Evolutionary conservation across 75 land plant genomes (phyloP).

Genomic region (Selaginella tamariscina): DNA sequence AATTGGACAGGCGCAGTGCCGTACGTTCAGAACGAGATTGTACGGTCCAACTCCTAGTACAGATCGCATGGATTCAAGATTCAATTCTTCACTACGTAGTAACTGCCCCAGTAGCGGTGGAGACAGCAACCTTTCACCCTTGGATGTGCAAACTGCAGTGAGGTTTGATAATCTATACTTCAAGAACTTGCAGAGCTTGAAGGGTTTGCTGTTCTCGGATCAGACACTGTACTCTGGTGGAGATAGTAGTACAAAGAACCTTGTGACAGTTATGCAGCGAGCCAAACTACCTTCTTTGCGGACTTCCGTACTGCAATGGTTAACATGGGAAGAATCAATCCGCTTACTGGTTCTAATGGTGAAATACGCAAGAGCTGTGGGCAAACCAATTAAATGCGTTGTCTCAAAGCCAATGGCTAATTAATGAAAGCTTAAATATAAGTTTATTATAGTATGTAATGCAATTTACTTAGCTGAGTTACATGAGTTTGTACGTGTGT

Average conservation of each 20-base stretch:
- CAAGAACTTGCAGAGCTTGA: conserved; percentile 26
- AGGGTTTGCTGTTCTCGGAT: conserved; percentile 48
- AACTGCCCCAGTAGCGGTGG: neutral
- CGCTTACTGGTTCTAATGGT: conserved; percentile 17
- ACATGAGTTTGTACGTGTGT: too few relatives aligned
- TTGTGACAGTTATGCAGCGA: conserved; percentile 16
- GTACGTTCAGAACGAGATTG: neutral
- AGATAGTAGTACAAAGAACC: neutral
- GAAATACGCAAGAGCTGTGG: conserved; percentile 43
- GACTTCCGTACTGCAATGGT: conserved; percentile 45
- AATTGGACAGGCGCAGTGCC: neutral
- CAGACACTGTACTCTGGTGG: neutral
- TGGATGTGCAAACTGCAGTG: conserved; percentile 31
- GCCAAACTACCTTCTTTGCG: conserved; percentile 25
- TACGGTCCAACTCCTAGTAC: neutral
- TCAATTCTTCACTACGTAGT: neutral
- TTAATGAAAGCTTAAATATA: neutral
- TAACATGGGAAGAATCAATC: conserved; percentile 43
- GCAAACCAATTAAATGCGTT: conserved; percentile 12
- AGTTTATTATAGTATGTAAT: too few relatives aligned
- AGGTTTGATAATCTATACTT: conserved; percentile 39
- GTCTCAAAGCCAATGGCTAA: too few relatives aligned
- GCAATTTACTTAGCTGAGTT: too few relatives aligned
- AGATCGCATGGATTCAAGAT: neutral
- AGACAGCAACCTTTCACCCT: conserved; percentile 13